phyloP scores from a whole-genome alignment of 768 basidiomycete species.

The Collybia sordida region DNA sequence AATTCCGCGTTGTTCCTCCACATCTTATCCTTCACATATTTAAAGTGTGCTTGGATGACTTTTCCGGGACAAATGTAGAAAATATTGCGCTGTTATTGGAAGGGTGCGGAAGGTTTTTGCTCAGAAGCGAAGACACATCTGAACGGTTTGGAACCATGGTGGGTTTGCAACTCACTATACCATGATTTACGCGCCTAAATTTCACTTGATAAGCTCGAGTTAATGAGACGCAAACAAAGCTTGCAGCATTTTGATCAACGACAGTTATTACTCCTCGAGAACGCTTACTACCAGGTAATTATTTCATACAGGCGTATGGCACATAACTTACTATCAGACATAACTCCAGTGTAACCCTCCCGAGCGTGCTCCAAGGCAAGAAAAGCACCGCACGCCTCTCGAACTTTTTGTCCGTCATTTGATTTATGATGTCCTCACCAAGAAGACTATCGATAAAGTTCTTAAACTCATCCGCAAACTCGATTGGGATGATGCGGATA shows the following conservation, averaged over 20 bases:
- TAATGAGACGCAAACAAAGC: conserved; percentile 93
- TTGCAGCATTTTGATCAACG: conserved; percentile 92
- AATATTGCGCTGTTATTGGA: conserved; percentile 90
- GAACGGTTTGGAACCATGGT: conserved; percentile 91
- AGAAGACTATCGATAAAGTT: conserved; percentile 95
- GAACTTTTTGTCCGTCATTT: conserved; percentile 95
- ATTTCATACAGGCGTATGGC: no score
- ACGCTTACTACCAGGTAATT: conserved; percentile 93
- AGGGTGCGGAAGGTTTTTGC: conserved; percentile 88
- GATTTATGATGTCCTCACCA: conserved; percentile 90
- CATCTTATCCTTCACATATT: conserved; percentile 94
- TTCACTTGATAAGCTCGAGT: conserved; percentile 55
- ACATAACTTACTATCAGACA: not conserved
- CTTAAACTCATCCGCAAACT: conserved; percentile 90
- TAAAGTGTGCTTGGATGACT: conserved; percentile 97
- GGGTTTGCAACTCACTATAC: not conserved
- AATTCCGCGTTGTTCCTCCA: conserved; percentile 87
- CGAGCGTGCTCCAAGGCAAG: conserved; percentile 81
- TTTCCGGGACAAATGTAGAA: conserved; percentile 90
- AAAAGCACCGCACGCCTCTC: conserved; percentile 82
- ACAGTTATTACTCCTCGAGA: conserved; percentile 87
- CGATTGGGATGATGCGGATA: conserved; percentile 83
- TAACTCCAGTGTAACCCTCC: conserved; percentile 87
- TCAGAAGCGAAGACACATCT: conserved; percentile 84
- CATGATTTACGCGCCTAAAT: not conserved